Base-by-base conservation (phyloP, 176 grass and related monocot genomes). In the Carex pumila region DNA sequence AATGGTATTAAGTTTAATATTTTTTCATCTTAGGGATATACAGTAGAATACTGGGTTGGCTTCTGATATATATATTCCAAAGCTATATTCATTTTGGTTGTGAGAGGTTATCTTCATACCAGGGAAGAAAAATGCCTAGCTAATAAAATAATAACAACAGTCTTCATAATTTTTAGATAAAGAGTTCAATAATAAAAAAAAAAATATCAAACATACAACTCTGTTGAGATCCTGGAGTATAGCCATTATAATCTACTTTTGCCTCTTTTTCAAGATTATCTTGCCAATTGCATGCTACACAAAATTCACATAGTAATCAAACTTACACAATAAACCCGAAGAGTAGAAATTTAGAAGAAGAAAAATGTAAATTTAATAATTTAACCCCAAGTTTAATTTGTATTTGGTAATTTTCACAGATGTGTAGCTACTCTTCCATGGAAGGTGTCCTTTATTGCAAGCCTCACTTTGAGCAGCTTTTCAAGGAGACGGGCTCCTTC, bases 401-500 rank as follows among this genome's bases (percentile, higher is more conserved):
- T 15, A 55, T 70, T 80, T 70, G 70, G 10, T 84, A 32, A 29
- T 80, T 12, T 58, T 58, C 39, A 25, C 56, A 98, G 95, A 98
- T 98, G 92, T 95, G 90, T 89, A 98, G 6, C 74, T 98, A 98
- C 41, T 99, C 93, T 71, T 99, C 96, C 84, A 91, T 98, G 95
- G 95, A 94, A 52, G 95, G 95, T 1, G 89, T 95, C 36, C 92
- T 98, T 50, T 98, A 98, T 84, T 98, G 95, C 86, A 98, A 98
- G 86, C 90, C 95, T 73, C 95, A 98, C 70, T 98, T 98, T 79
- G 95, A 98, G 92, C 95, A 98, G 87, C 92, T 98, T 79, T 93
- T 98, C 87, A 98, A 98, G 89, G 95, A 98, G 84, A 98, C 92
- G 4, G 95, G 95, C 79, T 93, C 87, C 57, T 98, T 94, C 86